These are phyloP conservation scores for Kodamaea leandrae DNA, from an alignment of 805 yeast species.

Conservation along the genomic window DNA sequence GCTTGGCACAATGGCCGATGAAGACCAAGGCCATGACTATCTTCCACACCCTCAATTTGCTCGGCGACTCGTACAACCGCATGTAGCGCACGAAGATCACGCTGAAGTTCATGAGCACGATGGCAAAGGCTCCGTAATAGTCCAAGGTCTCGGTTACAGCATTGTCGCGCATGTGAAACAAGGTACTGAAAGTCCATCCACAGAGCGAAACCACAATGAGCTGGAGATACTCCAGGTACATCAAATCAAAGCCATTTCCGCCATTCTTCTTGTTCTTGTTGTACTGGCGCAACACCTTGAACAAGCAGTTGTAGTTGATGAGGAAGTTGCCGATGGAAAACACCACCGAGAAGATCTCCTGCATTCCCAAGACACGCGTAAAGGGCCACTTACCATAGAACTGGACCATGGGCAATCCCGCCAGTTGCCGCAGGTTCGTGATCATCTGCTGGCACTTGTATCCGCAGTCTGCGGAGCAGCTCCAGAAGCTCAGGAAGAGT, in stretches of 20 bases:
- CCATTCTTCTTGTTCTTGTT: conserved; percentile 17
- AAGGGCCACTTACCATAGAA: conserved; percentile 47
- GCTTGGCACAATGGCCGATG: conserved; percentile 26
- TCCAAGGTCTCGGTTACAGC: conserved; percentile 40
- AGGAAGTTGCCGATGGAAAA: conserved; percentile 38
- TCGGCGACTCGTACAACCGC: conserved; percentile 19
- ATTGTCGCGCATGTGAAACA: conserved; percentile 40
- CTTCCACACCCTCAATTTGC: conserved; percentile 19
- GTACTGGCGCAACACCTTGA: conserved; percentile 26
- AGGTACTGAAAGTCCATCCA: conserved; percentile 39
- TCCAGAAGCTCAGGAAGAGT: conserved; percentile 23
- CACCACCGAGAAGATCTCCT: conserved; percentile 34
- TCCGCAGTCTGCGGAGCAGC: conserved; percentile 35
- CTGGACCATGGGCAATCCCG: conserved; percentile 32
- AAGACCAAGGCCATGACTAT: conserved; percentile 17
- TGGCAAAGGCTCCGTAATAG: conserved; percentile 41
- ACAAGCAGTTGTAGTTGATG: conserved; percentile 29
- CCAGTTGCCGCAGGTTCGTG: conserved; percentile 20
- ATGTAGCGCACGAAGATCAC: conserved; percentile 33
- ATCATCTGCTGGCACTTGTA: conserved; percentile 40
- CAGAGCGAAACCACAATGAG: conserved; percentile 26
- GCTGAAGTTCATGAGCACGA: conserved; percentile 35
- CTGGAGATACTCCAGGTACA: conserved; percentile 31
- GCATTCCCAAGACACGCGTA: conserved; percentile 32
- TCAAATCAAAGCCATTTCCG: conserved; percentile 16